Percentiles rank a stretch among this genome's conserved stretches.
Conservation (phyloP, 2,329 filamentous ascomycete species). For the Harringtonia lauricola region DNA sequence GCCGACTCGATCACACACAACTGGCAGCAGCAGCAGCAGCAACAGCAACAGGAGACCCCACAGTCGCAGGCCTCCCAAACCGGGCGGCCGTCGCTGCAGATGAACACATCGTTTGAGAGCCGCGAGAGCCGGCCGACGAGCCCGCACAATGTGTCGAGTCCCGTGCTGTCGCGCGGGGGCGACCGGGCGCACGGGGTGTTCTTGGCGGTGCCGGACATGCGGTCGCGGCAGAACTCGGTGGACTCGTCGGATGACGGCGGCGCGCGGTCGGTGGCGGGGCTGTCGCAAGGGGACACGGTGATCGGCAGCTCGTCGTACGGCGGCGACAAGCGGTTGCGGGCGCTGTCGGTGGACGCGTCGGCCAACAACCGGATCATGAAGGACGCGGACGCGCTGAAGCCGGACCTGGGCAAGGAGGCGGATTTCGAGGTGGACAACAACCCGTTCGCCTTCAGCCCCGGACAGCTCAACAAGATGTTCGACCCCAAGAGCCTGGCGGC, state of each 20-base stretch:
- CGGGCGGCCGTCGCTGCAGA: slow-evolving; percentile 36
- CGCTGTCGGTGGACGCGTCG: slow-evolving; percentile 16
- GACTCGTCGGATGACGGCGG: slow-evolving; percentile 56
- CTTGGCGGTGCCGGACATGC: slow-evolving; percentile 53
- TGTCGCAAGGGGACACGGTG: slow-evolving; percentile 53
- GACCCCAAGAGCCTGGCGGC: slow-evolving; percentile 81
- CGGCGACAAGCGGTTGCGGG: slow-evolving; percentile 26
- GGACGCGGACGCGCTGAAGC: slow-evolving; percentile 58
- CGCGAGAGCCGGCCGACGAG: slow-evolving; percentile 57
- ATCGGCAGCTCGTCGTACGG: slow-evolving; percentile 36
- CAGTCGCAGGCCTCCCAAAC: background rate
- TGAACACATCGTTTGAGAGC: slow-evolving; percentile 53
- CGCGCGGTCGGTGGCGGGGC: slow-evolving; percentile 38
- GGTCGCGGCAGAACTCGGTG: slow-evolving; percentile 58
- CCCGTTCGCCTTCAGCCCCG: slow-evolving; percentile 75
- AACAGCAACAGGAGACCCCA: slow-evolving; percentile 11
- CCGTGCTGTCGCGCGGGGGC: slow-evolving; percentile 32
- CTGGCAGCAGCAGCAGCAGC: slow-evolving; percentile 15
- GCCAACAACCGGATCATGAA: slow-evolving; percentile 46
- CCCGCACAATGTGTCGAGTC: slow-evolving; percentile 60
- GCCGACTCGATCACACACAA: slow-evolving; percentile 19
- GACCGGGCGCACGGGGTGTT: slow-evolving; percentile 43
- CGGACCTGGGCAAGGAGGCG: slow-evolving; percentile 63
- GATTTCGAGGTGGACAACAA: slow-evolving; percentile 72
- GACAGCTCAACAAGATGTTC: slow-evolving; percentile 75